Evolutionary conservation across 176 grass and related monocot species (phyloP).

Genomic region (Pontederia crassipes): DNA sequence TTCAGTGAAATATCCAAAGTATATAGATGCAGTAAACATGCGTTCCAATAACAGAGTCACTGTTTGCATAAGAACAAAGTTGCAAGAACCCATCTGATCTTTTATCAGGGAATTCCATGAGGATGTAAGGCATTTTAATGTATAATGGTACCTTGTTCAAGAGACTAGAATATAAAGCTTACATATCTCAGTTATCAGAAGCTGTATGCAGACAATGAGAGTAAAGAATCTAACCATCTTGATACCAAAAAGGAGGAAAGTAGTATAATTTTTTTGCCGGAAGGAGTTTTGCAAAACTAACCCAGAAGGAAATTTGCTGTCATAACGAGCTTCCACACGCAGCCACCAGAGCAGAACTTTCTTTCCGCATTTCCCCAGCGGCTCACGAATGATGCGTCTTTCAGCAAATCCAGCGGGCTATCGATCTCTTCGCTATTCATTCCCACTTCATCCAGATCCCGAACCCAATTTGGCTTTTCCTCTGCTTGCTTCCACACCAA

Average conservation of each 20-base stretch:
- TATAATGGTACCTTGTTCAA: too few species aligned
- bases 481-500: constrained; percentile 66
- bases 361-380: constrained; percentile 53
- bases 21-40: too few species aligned
- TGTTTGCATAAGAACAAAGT: too few species aligned
- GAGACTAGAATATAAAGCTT: too few species aligned
- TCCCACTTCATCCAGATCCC: constrained; percentile 51
- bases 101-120: too few species aligned
- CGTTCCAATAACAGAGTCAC: too few species aligned
- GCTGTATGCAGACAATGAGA: neutral
- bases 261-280: neutral
- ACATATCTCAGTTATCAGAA: too few species aligned
- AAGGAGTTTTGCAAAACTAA: constrained; percentile 30
- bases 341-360: constrained; percentile 76
- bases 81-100: too few species aligned
- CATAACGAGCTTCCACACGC: constrained; percentile 45
- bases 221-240: neutral
- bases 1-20: too few species aligned
- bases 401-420: constrained; percentile 51
- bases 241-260: neutral
- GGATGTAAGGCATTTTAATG: too few species aligned
- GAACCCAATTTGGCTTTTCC: constrained; percentile 77
- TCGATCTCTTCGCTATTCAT: constrained; percentile 80
- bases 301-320: constrained; percentile 77
- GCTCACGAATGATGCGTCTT: constrained; percentile 52